Evolutionary conservation across 352 stramenopile genomes (phyloP), one percentile per base, ranked within the genome.

Genomic region (Phytophthora pinifolia): DNA sequence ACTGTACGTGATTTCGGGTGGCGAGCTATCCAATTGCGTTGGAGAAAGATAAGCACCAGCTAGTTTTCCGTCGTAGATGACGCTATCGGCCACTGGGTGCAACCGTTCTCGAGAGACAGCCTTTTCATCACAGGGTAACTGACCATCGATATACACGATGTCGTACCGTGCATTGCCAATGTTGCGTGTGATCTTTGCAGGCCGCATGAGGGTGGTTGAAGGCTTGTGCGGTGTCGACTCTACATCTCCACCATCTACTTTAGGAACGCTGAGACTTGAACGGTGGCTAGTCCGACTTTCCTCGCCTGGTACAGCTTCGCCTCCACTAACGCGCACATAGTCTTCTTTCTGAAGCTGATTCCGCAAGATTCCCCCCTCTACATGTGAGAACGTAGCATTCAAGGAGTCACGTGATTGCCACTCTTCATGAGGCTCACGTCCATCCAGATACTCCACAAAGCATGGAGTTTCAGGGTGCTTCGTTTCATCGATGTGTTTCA

Each of bases 151-250:
- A 37, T 72, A 86, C 52, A 59, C 48, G n/a, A 89, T 50, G 14
- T 79, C 63, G 41, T 89, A 89, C 25, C 57, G 63, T 3, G 67
- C 74, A 54, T 83, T 82, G 17, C 74, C 66, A 27, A 75, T 47
- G 25, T 69, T 75, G 32, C 67, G 61, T 0, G 56, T 22, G 35
- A 88, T 57, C 33, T 67, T 68, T 30, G 62, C 78, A 17, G 57
- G 53, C 3, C 64, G 73, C 4, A 14, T 29, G 18, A 6, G 18
- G 35, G 27, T 41, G 7, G n/a, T 38, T n/a, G 37, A 27, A 31
- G n/a, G 12, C 7, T 31, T 42, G n/a, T 37, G 36, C 10, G 15
- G n/a, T 22, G 13, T 43, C n/a, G 36, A 15, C n/a, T 55, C 29
- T 2, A 1, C n/a, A n/a, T 30, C 9, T 13, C 48, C 36, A 9